Evolutionary conservation across 768 basidiomycete species (phyloP).

Genomic region (Filobasidium floriforme): DNA sequence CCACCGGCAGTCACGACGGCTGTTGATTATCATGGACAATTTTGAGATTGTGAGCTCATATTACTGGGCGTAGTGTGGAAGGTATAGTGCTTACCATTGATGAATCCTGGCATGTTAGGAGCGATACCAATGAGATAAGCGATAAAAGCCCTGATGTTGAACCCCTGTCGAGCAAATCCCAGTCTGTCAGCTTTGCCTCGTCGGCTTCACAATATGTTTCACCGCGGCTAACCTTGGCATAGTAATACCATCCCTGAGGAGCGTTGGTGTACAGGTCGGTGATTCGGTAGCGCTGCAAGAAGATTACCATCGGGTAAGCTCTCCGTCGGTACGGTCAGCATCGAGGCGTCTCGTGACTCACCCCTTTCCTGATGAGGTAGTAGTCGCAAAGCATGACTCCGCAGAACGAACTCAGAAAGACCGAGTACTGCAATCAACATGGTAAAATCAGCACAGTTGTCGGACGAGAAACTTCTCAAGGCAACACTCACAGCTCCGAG

Average conservation of each 20-base stretch:
- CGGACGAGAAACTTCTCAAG: constrained; percentile 60
- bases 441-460: background rate
- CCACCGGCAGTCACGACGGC: constrained; percentile 49
- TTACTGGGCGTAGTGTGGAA: too few relatives aligned
- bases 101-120: constrained; percentile 75
- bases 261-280: constrained; percentile 59
- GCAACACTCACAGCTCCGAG: constrained; percentile 58
- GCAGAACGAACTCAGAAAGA: constrained; percentile 54
- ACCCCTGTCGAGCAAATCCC: constrained; percentile 42
- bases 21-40: too few relatives aligned
- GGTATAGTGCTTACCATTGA: constrained; percentile 45
- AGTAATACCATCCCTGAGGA: constrained; percentile 64
- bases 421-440: constrained; percentile 13
- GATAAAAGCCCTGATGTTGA: constrained; percentile 59
- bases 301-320: background rate
- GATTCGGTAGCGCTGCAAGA: constrained; percentile 54
- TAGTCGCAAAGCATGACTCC: constrained; percentile 79
- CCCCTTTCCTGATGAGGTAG: constrained; percentile 61
- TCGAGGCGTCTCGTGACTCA: background rate
- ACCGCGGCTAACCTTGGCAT: constrained; percentile 48
- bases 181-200: too few relatives aligned
- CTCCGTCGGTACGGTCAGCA: background rate
- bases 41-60: too few relatives aligned
- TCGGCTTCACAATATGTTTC: too few relatives aligned
- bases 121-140: constrained; percentile 57